Conservation (phyloP, 176 grass and related monocot species). For the Oryza coarctata region DNA sequence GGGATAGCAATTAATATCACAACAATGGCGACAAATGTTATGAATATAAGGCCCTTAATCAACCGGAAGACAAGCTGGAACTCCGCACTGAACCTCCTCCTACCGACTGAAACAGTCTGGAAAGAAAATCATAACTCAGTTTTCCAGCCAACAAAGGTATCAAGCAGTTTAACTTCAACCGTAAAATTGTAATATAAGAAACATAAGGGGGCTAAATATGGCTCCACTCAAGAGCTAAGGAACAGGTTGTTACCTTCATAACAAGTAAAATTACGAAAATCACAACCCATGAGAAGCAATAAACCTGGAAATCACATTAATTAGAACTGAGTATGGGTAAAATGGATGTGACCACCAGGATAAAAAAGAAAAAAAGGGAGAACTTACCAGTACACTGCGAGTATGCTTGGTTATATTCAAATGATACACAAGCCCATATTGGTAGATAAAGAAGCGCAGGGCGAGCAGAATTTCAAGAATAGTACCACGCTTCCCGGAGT, state of each 20-base stretch:
- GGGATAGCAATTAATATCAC: slow-evolving; percentile 76
- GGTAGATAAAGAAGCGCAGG: slow-evolving; percentile 89
- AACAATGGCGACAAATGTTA: slow-evolving; percentile 63
- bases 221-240: neutral
- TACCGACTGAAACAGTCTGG: slow-evolving; percentile 74
- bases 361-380: neutral
- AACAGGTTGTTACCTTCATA: slow-evolving; percentile 65
- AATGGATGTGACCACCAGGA: neutral
- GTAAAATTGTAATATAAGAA: neutral
- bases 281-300: slow-evolving; percentile 86
- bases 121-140: slow-evolving; percentile 33
- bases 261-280: slow-evolving; percentile 76
- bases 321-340: neutral
- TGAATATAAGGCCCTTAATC: slow-evolving; percentile 95
- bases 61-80: slow-evolving; percentile 94
- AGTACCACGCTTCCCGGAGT: slow-evolving; percentile 87
- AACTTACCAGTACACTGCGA: slow-evolving; percentile 78
- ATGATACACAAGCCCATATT: slow-evolving; percentile 97
- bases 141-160: neutral
- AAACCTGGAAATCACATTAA: slow-evolving; percentile 58
- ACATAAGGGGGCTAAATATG: neutral
- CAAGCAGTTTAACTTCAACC: neutral
- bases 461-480: slow-evolving; percentile 83
- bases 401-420: slow-evolving; percentile 79
- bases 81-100: slow-evolving; percentile 78